Conservation (phyloP, 169 alveolate species). For the Eimeria sp. region DNA sequence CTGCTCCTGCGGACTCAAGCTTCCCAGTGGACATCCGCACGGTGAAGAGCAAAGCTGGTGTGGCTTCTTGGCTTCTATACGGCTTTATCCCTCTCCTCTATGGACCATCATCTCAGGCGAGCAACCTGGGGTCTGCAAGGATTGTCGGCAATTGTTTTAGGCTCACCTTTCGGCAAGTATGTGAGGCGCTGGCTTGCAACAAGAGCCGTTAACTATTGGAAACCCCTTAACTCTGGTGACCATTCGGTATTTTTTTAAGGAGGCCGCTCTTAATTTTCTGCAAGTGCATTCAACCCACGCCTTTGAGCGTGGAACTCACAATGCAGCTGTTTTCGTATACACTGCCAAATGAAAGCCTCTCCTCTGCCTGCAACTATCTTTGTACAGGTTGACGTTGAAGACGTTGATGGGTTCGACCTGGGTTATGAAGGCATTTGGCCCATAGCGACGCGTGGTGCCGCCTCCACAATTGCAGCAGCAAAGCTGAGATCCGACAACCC, state of each 20-base stretch:
- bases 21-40: not conserved
- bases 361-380: not conserved
- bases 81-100: conserved; percentile 57
- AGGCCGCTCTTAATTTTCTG: not conserved
- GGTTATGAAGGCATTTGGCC: conserved; percentile 70
- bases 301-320: not conserved
- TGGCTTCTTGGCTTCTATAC: conserved; percentile 70
- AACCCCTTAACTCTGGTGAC: not conserved
- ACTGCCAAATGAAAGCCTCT: not conserved
- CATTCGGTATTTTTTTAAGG: not conserved
- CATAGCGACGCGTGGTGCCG: not conserved
- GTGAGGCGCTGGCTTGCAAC: not conserved
- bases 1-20: not conserved
- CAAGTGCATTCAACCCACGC: not conserved
- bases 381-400: conserved; percentile 36
- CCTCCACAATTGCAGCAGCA: conserved; percentile 21
- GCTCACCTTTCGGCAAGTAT: conserved; percentile 58
- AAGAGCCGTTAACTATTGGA: not conserved
- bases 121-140: conserved; percentile 60
- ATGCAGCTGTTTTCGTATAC: not conserved
- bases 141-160: conserved; percentile 60
- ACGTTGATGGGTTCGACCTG: conserved; percentile 40
- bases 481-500: conserved; percentile 42
- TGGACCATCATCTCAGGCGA: conserved; percentile 65
- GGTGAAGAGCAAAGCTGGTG: conserved; percentile 46